These are phyloP conservation scores for Marasmius tenuissimus DNA, from an alignment of 1,284 basidiomycete species.

Conservation along the genomic window DNA sequence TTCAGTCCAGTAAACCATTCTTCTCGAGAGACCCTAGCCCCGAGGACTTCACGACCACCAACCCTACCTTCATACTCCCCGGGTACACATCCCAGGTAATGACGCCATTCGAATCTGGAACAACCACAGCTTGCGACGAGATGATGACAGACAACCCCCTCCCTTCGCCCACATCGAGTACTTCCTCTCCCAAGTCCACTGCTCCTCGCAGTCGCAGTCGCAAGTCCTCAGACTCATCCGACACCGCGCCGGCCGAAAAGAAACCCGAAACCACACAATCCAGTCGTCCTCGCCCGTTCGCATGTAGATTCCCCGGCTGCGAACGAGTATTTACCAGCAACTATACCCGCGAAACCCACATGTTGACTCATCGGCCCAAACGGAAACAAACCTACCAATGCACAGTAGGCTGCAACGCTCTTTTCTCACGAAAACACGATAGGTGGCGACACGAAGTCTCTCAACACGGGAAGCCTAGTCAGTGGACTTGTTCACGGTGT, in stretches of 20 bases:
- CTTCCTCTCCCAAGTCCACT: not conserved
- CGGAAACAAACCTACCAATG: not conserved
- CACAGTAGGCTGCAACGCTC: not conserved
- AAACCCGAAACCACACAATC: not conserved
- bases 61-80: not conserved
- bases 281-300: not conserved
- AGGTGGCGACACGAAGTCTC: constrained; percentile 1
- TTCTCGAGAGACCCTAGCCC: not conserved
- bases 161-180: not conserved
- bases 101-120: not conserved
- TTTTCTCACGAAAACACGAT: constrained; percentile 3
- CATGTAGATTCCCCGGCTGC: not conserved
- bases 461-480: not conserved
- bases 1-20: not conserved
- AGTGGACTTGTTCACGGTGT: constrained; percentile 1
- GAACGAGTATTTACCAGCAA: not conserved
- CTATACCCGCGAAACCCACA: constrained; percentile 1
- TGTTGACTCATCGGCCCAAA: not conserved
- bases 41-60: not conserved
- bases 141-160: not conserved
- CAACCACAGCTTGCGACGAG: not conserved
- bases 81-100: not conserved
- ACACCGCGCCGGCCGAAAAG: not conserved
- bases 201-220: not conserved
- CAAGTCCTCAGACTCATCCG: not conserved